Evolutionary conservation across 2,329 filamentous ascomycete species (phyloP).

Genomic region (Diplodia seriata): DNA sequence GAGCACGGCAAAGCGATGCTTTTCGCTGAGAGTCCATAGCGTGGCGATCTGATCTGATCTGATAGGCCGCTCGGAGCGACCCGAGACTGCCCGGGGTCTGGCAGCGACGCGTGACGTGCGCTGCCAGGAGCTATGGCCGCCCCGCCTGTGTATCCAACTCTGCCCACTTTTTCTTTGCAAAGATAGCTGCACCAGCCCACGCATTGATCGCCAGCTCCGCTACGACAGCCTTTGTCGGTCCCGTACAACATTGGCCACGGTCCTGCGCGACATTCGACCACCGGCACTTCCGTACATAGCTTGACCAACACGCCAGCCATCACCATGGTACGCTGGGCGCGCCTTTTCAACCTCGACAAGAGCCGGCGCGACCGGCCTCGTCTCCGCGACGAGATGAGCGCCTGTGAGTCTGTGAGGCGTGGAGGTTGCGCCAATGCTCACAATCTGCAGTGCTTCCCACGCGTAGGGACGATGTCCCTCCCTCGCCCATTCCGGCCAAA

Average conservation of each 20-base stretch:
- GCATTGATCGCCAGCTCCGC: constrained; percentile 14
- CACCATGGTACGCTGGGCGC: constrained; percentile 50
- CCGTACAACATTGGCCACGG: neutral
- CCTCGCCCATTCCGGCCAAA: constrained; percentile 73
- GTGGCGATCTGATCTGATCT: neutral
- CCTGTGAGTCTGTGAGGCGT: constrained; percentile 41
- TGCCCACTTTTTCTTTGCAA: constrained; percentile 22
- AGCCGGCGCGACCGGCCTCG: constrained; percentile 45
- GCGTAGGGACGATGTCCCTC: constrained; percentile 63
- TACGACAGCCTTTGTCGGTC: neutral
- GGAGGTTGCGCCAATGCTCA: constrained; percentile 24
- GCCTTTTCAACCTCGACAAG: constrained; percentile 47
- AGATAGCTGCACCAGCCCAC: constrained; percentile 9
- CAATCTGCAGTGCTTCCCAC: constrained; percentile 67
- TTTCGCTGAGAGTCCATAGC: neutral
- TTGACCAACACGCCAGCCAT: neutral
- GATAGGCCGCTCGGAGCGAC: constrained; percentile 23
- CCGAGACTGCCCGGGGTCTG: constrained; percentile 8
- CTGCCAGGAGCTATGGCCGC: constrained; percentile 32
- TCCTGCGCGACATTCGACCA: neutral
- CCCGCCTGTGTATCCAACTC: constrained; percentile 23
- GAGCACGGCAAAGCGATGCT: neutral
- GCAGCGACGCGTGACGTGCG: constrained; percentile 16
- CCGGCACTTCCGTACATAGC: neutral
- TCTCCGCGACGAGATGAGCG: constrained; percentile 52